These are phyloP conservation scores for Pyrenochaeta sp. DNA, from an alignment of 2,329 filamentous ascomycete species.

Conservation along the genomic window DNA sequence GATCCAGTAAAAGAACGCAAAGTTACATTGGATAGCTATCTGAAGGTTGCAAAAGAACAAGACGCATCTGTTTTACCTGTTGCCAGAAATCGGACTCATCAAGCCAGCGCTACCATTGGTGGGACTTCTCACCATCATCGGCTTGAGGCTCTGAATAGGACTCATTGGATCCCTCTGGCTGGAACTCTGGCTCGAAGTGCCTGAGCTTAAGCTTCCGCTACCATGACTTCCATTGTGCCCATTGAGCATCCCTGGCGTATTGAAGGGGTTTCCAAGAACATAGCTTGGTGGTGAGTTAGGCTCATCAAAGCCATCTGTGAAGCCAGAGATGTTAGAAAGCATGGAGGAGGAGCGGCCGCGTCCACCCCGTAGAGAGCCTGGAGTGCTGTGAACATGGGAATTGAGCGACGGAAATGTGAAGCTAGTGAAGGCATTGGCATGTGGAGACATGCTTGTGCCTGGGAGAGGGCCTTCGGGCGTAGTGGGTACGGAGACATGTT, in stretches of 20 bases:
- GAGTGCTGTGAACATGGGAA: conserved; percentile 41
- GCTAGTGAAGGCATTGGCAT: conserved; percentile 44
- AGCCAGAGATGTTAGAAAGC: conserved; percentile 61
- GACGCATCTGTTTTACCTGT: conserved; percentile 26
- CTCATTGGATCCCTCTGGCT: conserved; percentile 51
- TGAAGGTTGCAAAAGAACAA: conserved; percentile 26
- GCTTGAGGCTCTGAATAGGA: conserved; percentile 44
- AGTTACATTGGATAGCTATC: conserved; percentile 38
- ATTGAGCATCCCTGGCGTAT: conserved; percentile 48
- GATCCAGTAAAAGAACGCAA: conserved; percentile 26
- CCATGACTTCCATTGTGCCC: conserved; percentile 56
- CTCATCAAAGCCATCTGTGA: conserved; percentile 58
- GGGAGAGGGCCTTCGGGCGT: conserved; percentile 70
- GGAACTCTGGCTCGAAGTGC: conserved; percentile 49
- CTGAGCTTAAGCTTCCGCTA: conserved; percentile 58
- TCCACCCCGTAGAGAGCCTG: conserved; percentile 45
- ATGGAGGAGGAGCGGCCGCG: conserved; percentile 62
- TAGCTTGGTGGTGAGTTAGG: conserved; percentile 34
- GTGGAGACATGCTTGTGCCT: conserved; percentile 56
- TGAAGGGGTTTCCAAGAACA: conserved; percentile 48
- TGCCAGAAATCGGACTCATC: conserved; percentile 42
- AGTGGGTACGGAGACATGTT: conserved; percentile 52
- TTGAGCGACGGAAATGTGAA: conserved; percentile 49
- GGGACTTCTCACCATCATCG: conserved; percentile 44
- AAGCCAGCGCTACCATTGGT: conserved; percentile 40